Evolutionary conservation across 1,139 yeast species (phyloP), one percentile per base, ranked within the genome.

Genomic region (Yamadazyma dushanensis): DNA sequence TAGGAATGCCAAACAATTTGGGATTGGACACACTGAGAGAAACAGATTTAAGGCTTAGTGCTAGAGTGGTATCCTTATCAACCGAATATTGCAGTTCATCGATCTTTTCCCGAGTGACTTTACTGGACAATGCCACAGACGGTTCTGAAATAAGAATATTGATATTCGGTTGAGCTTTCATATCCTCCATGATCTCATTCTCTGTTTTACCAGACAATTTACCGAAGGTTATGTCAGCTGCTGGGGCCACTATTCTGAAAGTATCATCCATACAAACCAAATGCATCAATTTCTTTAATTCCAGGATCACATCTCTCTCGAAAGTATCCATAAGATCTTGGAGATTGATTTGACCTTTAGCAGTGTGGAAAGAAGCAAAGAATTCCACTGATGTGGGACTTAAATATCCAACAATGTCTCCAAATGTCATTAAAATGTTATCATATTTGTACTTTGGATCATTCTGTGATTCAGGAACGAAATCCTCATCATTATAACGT

Each of bases 281-380:
- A 8, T 56, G 50, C 35, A 75, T 57, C 16, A 67, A 53, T 8
- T 46, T 47, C 21, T 66, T 61, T 13, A 83, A 53, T 13, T 63
- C 54, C 25, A 57, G 58, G 9, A 86, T 66, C 2, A 83, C 76
- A n/a, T 76, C 73, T 17, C 76, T 59, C 41, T 89, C 95, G 15
- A 88, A 59, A 14, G 58, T 54, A 53, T 90, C 96, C 55, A 89
- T 63, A 2, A 78, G 60, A 6, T 71, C 64, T 17, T 69, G 67
- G 30, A 80, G 50, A 4, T 68, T 60, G 34, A 56, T 63, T n/a
- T 65, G 61, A 8, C 64, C 52, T 28, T 62, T 52, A 3, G 66
- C 63, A 8, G 61, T 59, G 1, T 65, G 34, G 6, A 70, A 41
- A 2, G 47, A 49, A 1, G 70, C 61, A 3, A 71, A 17, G 0